phyloP scores from a whole-genome alignment of 192 early-diverging fungal species.

The Lobosporangium transversale region DNA sequence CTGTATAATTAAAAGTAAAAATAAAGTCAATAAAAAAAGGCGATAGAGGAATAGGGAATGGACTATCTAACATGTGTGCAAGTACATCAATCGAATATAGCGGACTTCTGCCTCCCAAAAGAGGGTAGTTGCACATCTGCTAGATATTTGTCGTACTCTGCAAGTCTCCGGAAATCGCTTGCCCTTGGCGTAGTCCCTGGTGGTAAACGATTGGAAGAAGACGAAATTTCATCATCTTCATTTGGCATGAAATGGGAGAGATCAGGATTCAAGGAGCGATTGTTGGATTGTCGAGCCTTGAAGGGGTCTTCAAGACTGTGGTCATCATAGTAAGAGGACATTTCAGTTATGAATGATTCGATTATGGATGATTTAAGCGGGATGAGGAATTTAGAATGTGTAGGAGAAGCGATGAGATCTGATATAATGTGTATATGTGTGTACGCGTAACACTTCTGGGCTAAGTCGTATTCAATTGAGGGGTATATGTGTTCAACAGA shows the following conservation, averaged over 20 bases:
- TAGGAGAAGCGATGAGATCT: not conserved
- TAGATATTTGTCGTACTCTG: too few relatives aligned
- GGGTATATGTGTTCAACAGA: not conserved
- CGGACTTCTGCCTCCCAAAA: too few relatives aligned
- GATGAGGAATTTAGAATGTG: slow-evolving; percentile 2
- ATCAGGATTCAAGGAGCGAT: slow-evolving; percentile 37
- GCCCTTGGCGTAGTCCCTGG: slow-evolving; percentile 13
- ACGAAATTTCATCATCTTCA: slow-evolving; percentile 10
- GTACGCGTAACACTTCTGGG: not conserved
- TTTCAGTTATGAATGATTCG: not conserved
- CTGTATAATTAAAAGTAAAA: slow-evolving; percentile 18
- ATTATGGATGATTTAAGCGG: not conserved
- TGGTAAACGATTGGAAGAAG: not conserved
- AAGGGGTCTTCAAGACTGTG: slow-evolving; percentile 46
- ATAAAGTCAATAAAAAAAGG: not conserved
- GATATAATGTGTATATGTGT: not conserved
- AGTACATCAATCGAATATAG: too few relatives aligned
- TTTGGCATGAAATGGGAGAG: slow-evolving; percentile 49
- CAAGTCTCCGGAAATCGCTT: slow-evolving; percentile 33
- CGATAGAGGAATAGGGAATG: not conserved
- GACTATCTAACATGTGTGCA: too few relatives aligned
- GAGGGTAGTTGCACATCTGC: too few relatives aligned
- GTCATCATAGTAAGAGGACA: slow-evolving; percentile 47
- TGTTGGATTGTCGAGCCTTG: slow-evolving; percentile 19
- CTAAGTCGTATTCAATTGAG: not conserved